A percentile compares a stretch with the other conserved stretches of the same genome.
phyloP scores from a whole-genome alignment of 2,329 filamentous ascomycete species.

The Curvularia sp. region DNA sequence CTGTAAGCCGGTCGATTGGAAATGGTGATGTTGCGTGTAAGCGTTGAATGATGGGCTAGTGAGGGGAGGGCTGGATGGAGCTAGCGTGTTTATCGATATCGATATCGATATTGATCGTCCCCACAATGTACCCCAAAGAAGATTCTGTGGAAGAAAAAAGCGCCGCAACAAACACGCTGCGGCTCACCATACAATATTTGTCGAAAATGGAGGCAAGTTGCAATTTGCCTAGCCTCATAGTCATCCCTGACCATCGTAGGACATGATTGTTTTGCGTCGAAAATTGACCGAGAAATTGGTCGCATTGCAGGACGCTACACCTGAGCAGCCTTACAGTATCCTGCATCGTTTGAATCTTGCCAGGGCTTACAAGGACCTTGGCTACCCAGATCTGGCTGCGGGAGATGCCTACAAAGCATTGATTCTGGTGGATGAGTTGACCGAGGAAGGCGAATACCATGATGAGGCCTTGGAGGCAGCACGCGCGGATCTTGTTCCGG shows the following conservation, averaged over 20 bases:
- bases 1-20: not conserved
- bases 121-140: slow-evolving; percentile 12
- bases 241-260: slow-evolving; percentile 8
- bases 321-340: slow-evolving; percentile 50
- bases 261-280: slow-evolving; percentile 13
- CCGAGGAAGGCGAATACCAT: slow-evolving; percentile 82
- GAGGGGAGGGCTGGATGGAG: slow-evolving; percentile 4
- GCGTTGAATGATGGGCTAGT: not conserved
- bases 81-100: slow-evolving; percentile 18
- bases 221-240: not conserved
- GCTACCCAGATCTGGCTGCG: slow-evolving; percentile 87
- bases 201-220: slow-evolving; percentile 22
- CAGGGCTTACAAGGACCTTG: slow-evolving; percentile 72
- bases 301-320: slow-evolving; percentile 35
- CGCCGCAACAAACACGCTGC: not conserved
- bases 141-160: slow-evolving; percentile 11
- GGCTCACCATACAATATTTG: not conserved
- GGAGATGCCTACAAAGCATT: slow-evolving; percentile 91
- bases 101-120: slow-evolving; percentile 13
- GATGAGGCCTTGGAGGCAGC: slow-evolving; percentile 68
- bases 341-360: slow-evolving; percentile 67
- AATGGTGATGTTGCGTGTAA: not conserved
- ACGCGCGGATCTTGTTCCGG: slow-evolving; percentile 37
- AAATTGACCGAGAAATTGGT: slow-evolving; percentile 30
- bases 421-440: slow-evolving; percentile 81